Evolutionary conservation across 257 asterid genomes (phyloP), one percentile per base, ranked within the genome.

Genomic region (Fraxinus americana): DNA sequence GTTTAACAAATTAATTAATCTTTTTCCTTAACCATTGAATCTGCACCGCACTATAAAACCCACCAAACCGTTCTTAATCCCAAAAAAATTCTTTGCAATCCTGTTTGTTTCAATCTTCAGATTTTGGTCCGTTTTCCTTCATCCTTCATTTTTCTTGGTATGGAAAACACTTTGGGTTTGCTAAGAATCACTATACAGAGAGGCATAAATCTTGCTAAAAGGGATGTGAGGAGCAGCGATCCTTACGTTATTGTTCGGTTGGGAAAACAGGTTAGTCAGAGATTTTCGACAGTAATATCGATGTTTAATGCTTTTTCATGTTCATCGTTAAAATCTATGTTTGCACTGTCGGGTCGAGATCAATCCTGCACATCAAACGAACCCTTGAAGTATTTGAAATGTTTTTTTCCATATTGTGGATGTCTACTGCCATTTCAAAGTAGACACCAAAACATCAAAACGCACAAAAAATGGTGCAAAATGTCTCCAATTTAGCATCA

Each of bases 181-280:
- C 77, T 87, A 35, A 87, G 88, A 54, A 78, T 87, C 59, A 75
- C 43, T 0, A 76, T 87, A 11, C 16, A 67, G 7, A 71, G 90
- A 82, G 87, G 90, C 67, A 73, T 78, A 17, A 75, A 82, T 14
- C 87, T 87, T 50, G 87, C 87, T 39, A 73, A 17, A 54, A 82
- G 88, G 67, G 90, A 84, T 67, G 7, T 77, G 41, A 72, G 41
- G 3, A 77, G 87, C 89, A 87, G 93, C 57, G 88, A 89, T 76
- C 93, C 93, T 21, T 89, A 84, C 73, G 87, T 83, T 30, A 74
- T 86, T 30, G 85, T 92, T 75, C 71, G 77, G 74, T 39, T 88
- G 87, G 97, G 86, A 67, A 90, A 79, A 75, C 93, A 90, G 96
- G 96, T 90, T 21, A 61, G 32, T 27, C 23, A n/a, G 66, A 61